phyloP scores from a whole-genome alignment of 1,284 basidiomycete genomes.

The Ceratobasidium sp. region DNA sequence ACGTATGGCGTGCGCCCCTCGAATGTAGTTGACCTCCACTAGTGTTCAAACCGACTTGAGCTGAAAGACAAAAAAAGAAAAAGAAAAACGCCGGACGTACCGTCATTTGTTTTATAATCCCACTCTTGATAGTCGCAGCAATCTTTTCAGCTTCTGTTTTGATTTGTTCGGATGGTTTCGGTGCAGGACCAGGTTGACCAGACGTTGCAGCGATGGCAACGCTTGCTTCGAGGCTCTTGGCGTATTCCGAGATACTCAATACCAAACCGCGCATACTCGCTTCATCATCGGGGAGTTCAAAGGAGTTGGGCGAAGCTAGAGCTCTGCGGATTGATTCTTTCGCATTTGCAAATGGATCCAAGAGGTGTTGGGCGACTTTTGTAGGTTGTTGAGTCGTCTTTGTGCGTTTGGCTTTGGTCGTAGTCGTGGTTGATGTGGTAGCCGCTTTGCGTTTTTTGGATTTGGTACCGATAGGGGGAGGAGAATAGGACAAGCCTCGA shows the following conservation, averaged over 20 bases:
- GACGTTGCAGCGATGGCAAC: constrained; percentile 37
- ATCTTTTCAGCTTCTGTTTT: constrained; percentile 58
- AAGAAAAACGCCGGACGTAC: too few relatives aligned
- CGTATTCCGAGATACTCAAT: constrained; percentile 54
- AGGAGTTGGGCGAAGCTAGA: constrained; percentile 1
- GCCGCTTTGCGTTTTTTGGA: constrained; percentile 15
- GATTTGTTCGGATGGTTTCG: constrained; percentile 55
- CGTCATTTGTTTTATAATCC: constrained; percentile 63
- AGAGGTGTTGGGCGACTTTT: not conserved
- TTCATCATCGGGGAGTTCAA: not conserved
- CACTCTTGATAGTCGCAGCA: constrained; percentile 56
- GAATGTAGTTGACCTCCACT: constrained; percentile 65
- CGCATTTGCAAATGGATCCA: constrained; percentile 7
- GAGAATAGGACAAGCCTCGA: not conserved
- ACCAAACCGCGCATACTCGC: not conserved
- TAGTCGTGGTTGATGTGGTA: not conserved
- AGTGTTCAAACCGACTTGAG: too few relatives aligned
- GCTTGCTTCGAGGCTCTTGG: constrained; percentile 55
- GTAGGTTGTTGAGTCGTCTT: not conserved
- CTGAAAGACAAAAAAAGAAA: too few relatives aligned
- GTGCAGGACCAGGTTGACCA: constrained; percentile 48
- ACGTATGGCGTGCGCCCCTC: constrained; percentile 58
- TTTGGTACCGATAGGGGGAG: not conserved
- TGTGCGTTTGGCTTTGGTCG: constrained; percentile 1
- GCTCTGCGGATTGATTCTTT: not conserved